Evolutionary conservation across 2,329 filamentous ascomycete genomes (phyloP).

Genomic region (Xylariaceae sp.): DNA sequence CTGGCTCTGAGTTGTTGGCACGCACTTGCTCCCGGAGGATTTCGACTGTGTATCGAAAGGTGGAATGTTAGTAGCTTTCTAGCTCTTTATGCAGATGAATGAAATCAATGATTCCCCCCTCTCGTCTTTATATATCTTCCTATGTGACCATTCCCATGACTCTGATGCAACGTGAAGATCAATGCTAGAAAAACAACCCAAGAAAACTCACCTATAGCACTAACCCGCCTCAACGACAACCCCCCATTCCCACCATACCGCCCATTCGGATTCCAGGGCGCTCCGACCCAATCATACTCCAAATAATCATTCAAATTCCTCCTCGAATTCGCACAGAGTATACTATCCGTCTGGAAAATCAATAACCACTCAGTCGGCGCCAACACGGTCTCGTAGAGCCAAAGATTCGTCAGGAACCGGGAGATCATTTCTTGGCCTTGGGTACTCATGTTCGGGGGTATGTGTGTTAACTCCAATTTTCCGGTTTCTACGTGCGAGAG

Average conservation of each 20-base stretch:
- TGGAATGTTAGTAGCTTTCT: neutral
- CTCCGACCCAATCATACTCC: conserved; percentile 50
- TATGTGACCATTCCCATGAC: neutral
- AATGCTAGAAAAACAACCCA: too few species aligned
- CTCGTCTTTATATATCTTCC: neutral
- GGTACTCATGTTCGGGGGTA: conserved; percentile 49
- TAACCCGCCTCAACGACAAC: conserved; percentile 48
- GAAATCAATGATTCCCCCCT: neutral
- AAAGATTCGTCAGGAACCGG: conserved; percentile 47
- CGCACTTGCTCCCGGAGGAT: conserved; percentile 45
- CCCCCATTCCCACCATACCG: conserved; percentile 49
- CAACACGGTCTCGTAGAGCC: conserved; percentile 47
- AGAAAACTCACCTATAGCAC: conserved; percentile 37
- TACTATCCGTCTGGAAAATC: conserved; percentile 51
- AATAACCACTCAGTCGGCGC: conserved; percentile 49
- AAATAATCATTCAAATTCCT: conserved; percentile 46
- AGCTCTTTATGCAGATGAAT: neutral
- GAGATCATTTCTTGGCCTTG: conserved; percentile 48
- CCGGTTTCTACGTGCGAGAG: conserved; percentile 38
- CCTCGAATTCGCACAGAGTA: conserved; percentile 49
- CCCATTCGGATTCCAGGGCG: conserved; percentile 42
- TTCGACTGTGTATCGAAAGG: conserved; percentile 32
- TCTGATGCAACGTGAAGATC: neutral
- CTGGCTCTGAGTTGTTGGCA: conserved; percentile 41
- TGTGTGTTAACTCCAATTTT: conserved; percentile 47